phyloP scores from a whole-genome alignment of 1,284 basidiomycete genomes.

The Austroboletus niveus region DNA sequence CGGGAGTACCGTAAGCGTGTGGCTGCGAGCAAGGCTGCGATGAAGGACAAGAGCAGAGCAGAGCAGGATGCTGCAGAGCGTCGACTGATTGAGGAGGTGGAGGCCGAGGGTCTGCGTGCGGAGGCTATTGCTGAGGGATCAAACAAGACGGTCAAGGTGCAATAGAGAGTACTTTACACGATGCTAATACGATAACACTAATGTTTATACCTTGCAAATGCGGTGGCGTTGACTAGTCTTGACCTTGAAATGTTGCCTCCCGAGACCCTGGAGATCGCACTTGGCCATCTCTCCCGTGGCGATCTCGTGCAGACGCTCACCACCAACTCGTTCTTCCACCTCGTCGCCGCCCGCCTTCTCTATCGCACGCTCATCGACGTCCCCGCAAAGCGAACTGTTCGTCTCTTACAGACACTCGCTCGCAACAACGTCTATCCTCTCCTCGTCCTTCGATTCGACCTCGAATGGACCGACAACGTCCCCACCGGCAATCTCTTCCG shows the following conservation, averaged over 20 bases:
- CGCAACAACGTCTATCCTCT: slow-evolving; percentile 32
- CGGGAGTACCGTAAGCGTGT: slow-evolving; percentile 69
- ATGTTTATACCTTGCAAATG: not conserved
- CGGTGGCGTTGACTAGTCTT: not conserved
- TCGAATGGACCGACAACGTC: slow-evolving; percentile 38
- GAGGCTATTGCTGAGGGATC: slow-evolving; percentile 52
- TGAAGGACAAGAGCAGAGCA: slow-evolving; percentile 50
- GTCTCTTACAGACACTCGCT: slow-evolving; percentile 42
- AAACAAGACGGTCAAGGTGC: slow-evolving; percentile 24
- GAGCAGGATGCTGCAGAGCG: slow-evolving; percentile 56
- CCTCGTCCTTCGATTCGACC: slow-evolving; percentile 44
- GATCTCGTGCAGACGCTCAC: slow-evolving; percentile 30
- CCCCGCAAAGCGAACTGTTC: slow-evolving; percentile 30
- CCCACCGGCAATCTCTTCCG: slow-evolving; percentile 45
- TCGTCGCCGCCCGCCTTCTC: slow-evolving; percentile 41
- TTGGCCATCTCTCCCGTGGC: slow-evolving; percentile 33
- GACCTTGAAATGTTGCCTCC: slow-evolving; percentile 38
- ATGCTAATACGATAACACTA: slow-evolving; percentile 7
- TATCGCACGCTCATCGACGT: slow-evolving; percentile 47
- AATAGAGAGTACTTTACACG: slow-evolving; percentile 16
- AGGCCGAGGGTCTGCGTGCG: slow-evolving; percentile 69
- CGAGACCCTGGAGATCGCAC: slow-evolving; percentile 50
- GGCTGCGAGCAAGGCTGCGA: slow-evolving; percentile 49
- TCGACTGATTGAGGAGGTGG: slow-evolving; percentile 59
- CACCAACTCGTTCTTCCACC: slow-evolving; percentile 39